phyloP scores from a whole-genome alignment of 345 rosid genomes.

The Eucalyptus microcorys region DNA sequence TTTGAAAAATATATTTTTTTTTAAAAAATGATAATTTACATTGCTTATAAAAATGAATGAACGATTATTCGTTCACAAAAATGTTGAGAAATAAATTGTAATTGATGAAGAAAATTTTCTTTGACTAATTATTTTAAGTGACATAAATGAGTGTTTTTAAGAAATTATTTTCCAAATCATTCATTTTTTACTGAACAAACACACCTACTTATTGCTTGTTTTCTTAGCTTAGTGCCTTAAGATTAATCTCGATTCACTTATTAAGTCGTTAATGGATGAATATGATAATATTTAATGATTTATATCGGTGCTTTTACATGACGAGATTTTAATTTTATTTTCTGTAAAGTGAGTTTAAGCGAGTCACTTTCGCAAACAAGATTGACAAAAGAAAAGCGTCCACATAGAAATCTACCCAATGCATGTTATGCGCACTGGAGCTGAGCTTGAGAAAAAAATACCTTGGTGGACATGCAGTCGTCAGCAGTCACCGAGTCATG shows the following conservation, averaged over 20 bases:
- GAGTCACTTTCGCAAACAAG: background rate
- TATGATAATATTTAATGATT: background rate
- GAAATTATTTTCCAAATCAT: rapidly evolving
- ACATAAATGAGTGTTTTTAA: too few relatives aligned
- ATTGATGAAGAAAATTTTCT: too few relatives aligned
- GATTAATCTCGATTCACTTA: background rate
- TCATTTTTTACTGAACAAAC: too few relatives aligned
- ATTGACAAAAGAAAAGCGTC: background rate
- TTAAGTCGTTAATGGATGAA: background rate
- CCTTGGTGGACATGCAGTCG: background rate
- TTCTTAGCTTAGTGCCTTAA: background rate
- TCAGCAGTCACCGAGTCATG: constrained; percentile 3
- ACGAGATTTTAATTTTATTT: background rate
- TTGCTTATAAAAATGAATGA: rapidly evolving
- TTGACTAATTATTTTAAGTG: too few relatives aligned
- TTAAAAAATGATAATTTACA: rapidly evolving
- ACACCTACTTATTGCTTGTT: background rate
- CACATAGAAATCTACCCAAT: background rate
- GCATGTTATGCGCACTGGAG: background rate
- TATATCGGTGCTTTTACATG: background rate
- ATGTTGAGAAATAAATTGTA: too few relatives aligned
- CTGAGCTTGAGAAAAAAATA: background rate
- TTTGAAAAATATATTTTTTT: too few relatives aligned
- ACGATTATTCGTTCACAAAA: rapidly evolving
- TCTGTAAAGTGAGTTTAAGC: background rate